Evolutionary conservation across 2,329 filamentous ascomycete genomes (phyloP).

Genomic region (Fusarium napiforme): DNA sequence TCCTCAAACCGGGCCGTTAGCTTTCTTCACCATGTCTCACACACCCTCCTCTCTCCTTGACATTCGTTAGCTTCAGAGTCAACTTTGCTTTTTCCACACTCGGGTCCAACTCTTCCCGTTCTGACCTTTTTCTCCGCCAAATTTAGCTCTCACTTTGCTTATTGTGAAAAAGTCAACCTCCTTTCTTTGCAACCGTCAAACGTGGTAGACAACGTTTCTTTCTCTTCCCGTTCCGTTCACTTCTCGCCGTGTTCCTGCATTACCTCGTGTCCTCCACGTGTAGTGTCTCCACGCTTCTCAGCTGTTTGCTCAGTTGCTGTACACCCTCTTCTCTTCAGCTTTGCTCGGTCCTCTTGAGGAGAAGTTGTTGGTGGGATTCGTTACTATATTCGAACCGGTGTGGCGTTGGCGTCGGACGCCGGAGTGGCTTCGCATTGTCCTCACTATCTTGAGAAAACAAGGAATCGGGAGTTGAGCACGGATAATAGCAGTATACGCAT

Average conservation of each 20-base stretch:
- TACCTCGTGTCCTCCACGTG: slow-evolving; percentile 43
- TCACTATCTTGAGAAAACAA: not conserved
- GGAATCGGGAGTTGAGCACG: not conserved
- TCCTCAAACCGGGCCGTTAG: slow-evolving; percentile 2
- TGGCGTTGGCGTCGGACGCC: slow-evolving; percentile 13
- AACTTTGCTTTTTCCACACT: slow-evolving; percentile 21
- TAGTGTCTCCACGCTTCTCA: slow-evolving; percentile 3
- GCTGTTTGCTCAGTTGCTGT: not conserved
- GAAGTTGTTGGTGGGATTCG: not conserved
- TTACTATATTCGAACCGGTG: not conserved
- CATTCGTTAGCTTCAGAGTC: not conserved
- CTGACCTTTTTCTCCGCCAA: not conserved
- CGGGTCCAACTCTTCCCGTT: slow-evolving; percentile 4
- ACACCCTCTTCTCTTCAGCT: slow-evolving; percentile 6
- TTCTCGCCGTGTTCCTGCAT: slow-evolving; percentile 9
- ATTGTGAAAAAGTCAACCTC: not conserved
- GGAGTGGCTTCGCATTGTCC: slow-evolving; percentile 6
- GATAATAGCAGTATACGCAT: not conserved
- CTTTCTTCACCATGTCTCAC: slow-evolving; percentile 26
- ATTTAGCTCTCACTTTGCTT: not conserved
- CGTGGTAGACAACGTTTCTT: slow-evolving; percentile 31
- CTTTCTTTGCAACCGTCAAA: slow-evolving; percentile 18
- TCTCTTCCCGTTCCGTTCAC: slow-evolving; percentile 3
- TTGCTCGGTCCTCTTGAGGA: not conserved
- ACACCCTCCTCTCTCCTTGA: not conserved